Percentiles rank a stretch among this genome's conserved stretches.
phyloP scores from a whole-genome alignment of 1,284 basidiomycete species.

The Pseudozyma hubeiensis region DNA sequence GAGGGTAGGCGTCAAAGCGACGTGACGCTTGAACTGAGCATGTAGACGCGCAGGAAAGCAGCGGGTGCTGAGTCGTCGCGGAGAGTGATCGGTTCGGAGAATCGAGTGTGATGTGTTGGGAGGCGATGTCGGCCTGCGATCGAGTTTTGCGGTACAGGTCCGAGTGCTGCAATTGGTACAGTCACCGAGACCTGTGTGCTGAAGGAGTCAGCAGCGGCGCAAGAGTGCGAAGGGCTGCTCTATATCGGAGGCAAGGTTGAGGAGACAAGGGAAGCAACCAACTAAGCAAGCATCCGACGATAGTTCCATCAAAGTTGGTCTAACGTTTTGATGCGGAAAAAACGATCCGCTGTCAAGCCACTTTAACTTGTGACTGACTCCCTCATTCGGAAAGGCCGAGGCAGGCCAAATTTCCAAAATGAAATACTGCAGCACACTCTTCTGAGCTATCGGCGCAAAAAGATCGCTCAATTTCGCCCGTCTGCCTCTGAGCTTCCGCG shows the following conservation, averaged over 20 bases:
- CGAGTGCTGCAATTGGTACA: slow-evolving; percentile 31
- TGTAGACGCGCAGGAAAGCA: neutral
- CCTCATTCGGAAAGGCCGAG: slow-evolving; percentile 9
- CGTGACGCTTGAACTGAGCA: no score
- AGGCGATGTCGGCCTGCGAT: neutral
- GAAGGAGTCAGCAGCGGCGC: slow-evolving; percentile 20
- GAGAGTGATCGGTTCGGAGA: no score
- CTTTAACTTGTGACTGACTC: neutral
- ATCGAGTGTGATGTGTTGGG: no score
- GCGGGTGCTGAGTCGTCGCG: neutral
- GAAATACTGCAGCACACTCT: no score
- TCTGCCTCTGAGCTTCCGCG: no score
- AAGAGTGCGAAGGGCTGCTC: slow-evolving; percentile 13
- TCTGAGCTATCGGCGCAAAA: no score
- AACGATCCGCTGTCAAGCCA: slow-evolving; percentile 1
- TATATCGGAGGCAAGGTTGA: neutral
- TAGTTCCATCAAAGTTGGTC: neutral
- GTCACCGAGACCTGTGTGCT: slow-evolving; percentile 44
- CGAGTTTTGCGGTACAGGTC: slow-evolving; percentile 21
- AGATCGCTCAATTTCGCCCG: no score
- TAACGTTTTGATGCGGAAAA: slow-evolving; percentile 4
- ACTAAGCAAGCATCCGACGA: neutral
- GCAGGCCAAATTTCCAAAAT: no score
- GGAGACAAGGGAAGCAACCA: neutral
- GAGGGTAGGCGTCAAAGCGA: neutral